These are phyloP conservation scores for Candolleomyces aberdarensis DNA, from an alignment of 768 basidiomycete species.

Conservation along the genomic window DNA sequence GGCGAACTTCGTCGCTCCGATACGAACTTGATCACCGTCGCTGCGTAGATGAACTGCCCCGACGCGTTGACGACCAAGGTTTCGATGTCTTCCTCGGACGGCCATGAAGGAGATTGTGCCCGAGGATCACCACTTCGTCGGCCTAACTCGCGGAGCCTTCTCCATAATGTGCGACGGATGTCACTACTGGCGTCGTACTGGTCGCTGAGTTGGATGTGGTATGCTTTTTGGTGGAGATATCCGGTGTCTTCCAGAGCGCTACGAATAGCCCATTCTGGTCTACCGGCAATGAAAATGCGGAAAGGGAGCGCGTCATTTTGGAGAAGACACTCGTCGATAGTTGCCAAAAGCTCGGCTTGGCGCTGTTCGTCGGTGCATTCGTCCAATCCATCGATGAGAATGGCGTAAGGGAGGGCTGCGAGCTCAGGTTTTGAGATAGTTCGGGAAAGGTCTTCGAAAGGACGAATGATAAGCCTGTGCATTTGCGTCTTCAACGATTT, in stretches of 20 bases:
- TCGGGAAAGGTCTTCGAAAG: not conserved
- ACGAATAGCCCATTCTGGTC: conserved; percentile 10
- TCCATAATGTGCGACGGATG: not conserved
- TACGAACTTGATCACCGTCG: not conserved
- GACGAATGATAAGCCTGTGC: conserved; percentile 4
- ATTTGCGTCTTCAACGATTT: conserved; percentile 2
- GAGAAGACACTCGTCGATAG: conserved; percentile 3
- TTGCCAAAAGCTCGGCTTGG: conserved; percentile 7
- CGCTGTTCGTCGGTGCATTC: conserved; percentile 11
- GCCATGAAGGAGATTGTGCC: not conserved
- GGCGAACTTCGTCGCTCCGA: not conserved
- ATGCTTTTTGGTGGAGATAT: not conserved
- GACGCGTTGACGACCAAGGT: not conserved
- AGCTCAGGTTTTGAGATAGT: not conserved
- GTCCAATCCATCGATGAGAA: conserved; percentile 13
- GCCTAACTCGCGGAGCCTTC: not conserved
- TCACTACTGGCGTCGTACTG: not conserved
- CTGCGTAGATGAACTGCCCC: not conserved
- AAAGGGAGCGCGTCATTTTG: not conserved
- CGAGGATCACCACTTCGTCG: too few relatives aligned
- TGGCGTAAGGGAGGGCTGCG: not conserved
- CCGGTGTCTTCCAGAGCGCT: not conserved
- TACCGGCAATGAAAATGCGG: conserved; percentile 12
- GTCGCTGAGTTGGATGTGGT: conserved; percentile 2
- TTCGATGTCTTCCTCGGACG: not conserved